Evolutionary conservation across 441 rosid genomes (phyloP).

Genomic region (Erodium moschatum): DNA sequence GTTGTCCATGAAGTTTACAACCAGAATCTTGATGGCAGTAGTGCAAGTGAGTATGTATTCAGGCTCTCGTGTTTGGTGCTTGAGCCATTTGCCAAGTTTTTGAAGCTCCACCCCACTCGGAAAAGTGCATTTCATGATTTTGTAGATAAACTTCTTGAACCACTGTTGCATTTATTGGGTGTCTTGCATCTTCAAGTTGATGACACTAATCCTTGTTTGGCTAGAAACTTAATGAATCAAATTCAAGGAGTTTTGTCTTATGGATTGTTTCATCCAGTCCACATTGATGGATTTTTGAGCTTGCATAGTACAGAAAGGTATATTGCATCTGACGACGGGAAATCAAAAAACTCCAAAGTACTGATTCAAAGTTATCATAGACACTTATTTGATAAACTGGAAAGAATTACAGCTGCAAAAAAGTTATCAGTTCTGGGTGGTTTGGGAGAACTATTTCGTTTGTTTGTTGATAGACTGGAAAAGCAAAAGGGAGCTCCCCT

Average conservation of each 20-base stretch:
- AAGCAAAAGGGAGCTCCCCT: slow-evolving; percentile 43
- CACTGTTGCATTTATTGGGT: slow-evolving; percentile 51
- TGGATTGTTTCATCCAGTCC: slow-evolving; percentile 68
- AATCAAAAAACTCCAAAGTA: slow-evolving; percentile 33
- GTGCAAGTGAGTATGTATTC: slow-evolving; percentile 38
- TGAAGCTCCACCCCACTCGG: slow-evolving; percentile 60
- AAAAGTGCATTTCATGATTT: slow-evolving; percentile 56
- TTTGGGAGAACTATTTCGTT: slow-evolving; percentile 51
- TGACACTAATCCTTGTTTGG: slow-evolving; percentile 23
- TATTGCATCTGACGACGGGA: slow-evolving; percentile 31
- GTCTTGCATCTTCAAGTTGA: slow-evolving; percentile 31
- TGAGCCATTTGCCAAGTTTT: slow-evolving; percentile 67
- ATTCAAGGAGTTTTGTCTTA: slow-evolving; percentile 57
- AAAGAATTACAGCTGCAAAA: slow-evolving; percentile 40
- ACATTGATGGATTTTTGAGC: slow-evolving; percentile 71
- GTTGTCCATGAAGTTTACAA: slow-evolving; percentile 37
- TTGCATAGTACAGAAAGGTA: slow-evolving; percentile 48
- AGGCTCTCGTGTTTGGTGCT: slow-evolving; percentile 55
- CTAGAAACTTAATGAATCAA: slow-evolving; percentile 35
- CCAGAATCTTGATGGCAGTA: slow-evolving; percentile 32
- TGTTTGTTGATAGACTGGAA: slow-evolving; percentile 54
- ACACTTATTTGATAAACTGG: slow-evolving; percentile 63
- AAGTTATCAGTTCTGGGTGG: slow-evolving; percentile 40
- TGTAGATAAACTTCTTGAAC: slow-evolving; percentile 64
- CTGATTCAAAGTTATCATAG: slow-evolving; percentile 69